Evolutionary conservation across 371 early-diverging fungal genomes (phyloP).

Genomic region (Apophysomyces variabilis): DNA sequence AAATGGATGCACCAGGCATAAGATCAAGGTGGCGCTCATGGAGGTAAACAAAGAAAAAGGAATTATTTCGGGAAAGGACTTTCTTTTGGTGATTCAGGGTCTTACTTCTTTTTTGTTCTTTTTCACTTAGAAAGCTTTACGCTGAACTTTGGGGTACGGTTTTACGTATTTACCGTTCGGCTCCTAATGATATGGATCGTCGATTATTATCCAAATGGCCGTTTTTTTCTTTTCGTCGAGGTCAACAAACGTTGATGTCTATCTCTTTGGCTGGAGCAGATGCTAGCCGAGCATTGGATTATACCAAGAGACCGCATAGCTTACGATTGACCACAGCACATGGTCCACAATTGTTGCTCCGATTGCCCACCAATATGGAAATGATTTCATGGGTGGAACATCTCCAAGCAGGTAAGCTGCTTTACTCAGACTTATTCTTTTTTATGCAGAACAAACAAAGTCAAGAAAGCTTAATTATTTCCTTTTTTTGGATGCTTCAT

Average conservation of each 20-base stretch:
- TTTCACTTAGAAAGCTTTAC: conserved; percentile 39
- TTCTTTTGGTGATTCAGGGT: neutral
- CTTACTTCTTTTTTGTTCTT: conserved; percentile 7
- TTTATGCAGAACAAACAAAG: neutral
- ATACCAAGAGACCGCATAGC: conserved; percentile 42
- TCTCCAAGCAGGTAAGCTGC: conserved; percentile 47
- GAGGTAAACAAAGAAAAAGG: conserved; percentile 31
- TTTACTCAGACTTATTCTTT: conserved; percentile 9
- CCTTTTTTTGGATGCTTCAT: neutral
- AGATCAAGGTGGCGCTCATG: conserved; percentile 40
- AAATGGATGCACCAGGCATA: conserved; percentile 42
- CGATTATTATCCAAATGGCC: neutral
- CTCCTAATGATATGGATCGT: conserved; percentile 25
- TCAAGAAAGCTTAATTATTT: neutral
- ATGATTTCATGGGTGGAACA: conserved; percentile 57
- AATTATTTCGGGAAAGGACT: neutral
- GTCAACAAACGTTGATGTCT: conserved; percentile 24
- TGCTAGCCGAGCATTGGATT: conserved; percentile 47
- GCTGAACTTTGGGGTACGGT: conserved; percentile 52
- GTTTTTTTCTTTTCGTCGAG: conserved; percentile 30
- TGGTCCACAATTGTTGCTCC: conserved; percentile 47
- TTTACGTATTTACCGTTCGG: conserved; percentile 38
- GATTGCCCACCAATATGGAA: conserved; percentile 38
- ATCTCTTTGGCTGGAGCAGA: conserved; percentile 49
- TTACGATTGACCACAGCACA: conserved; percentile 43